These are phyloP conservation scores for Pythium oligandrum DNA, from an alignment of 352 stramenopile genomes.

Conservation along the genomic window DNA sequence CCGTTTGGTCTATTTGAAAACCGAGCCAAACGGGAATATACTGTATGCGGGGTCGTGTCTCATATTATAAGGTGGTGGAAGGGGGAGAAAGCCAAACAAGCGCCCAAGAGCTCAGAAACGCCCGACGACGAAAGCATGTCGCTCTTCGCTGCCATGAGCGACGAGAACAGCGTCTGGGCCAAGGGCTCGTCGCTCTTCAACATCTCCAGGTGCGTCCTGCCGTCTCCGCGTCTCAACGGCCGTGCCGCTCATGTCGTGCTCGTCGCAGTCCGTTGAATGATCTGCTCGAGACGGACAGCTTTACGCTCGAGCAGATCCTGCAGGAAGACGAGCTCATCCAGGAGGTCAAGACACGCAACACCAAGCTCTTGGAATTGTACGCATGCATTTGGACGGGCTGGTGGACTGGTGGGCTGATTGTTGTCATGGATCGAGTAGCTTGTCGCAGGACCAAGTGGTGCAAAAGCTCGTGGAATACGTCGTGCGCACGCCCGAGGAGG, in stretches of 20 bases:
- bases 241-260: neutral
- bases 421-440: constrained; percentile 25
- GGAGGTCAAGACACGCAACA: constrained; percentile 95
- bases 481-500: constrained; percentile 42
- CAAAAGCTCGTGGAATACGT: constrained; percentile 80
- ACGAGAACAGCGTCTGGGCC: constrained; percentile 79
- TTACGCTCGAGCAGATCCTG: constrained; percentile 92
- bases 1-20: too few species aligned
- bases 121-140: constrained; percentile 38
- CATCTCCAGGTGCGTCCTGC: constrained; percentile 57
- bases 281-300: constrained; percentile 91
- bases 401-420: constrained; percentile 1
- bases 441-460: constrained; percentile 63
- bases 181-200: constrained; percentile 85
- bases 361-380: constrained; percentile 93
- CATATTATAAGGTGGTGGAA: too few species aligned
- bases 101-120: too few species aligned
- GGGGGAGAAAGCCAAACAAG: too few species aligned
- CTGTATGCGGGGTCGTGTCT: too few species aligned
- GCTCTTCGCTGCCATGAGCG: constrained; percentile 77
- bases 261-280: constrained; percentile 88
- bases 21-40: too few species aligned
- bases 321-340: constrained; percentile 97
- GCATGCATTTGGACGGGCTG: neutral
- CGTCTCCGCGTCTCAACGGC: neutral